phyloP scores from a whole-genome alignment of 306 rosid genomes.

The Acacia confusa region DNA sequence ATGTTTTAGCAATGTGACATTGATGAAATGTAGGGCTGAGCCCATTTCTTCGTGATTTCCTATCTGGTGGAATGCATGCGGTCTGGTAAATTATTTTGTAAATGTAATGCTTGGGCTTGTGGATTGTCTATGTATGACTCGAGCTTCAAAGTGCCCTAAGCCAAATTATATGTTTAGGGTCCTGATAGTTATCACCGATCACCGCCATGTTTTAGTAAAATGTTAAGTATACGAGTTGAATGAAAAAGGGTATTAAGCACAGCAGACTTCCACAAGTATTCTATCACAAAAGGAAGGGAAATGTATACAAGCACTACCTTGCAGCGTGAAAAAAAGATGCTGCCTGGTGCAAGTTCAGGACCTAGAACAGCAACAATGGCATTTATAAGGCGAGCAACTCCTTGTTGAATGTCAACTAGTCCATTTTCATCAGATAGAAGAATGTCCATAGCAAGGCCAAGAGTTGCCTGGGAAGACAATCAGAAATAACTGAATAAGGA shows the following conservation, averaged over 20 bases:
- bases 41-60: background rate
- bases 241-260: background rate
- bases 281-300: background rate
- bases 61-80: background rate
- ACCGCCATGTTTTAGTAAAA: background rate
- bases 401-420: slow-evolving; percentile 87
- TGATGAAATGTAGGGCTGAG: background rate
- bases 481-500: background rate
- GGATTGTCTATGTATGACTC: background rate
- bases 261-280: background rate
- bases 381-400: slow-evolving; percentile 93
- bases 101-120: background rate
- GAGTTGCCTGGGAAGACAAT: slow-evolving; percentile 66
- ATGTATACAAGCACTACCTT: slow-evolving; percentile 51
- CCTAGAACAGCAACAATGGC: slow-evolving; percentile 95
- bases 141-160: background rate
- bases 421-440: slow-evolving; percentile 94
- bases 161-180: background rate
- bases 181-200: background rate
- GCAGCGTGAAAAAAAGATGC: slow-evolving; percentile 96
- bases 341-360: slow-evolving; percentile 98
- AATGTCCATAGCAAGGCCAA: slow-evolving; percentile 94
- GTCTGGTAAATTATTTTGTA: background rate
- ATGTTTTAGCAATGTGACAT: background rate
- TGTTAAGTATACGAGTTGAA: background rate